Base-by-base conservation (phyloP, 2,329 filamentous ascomycete genomes). In the Exophiala phaeomuriformis region DNA sequence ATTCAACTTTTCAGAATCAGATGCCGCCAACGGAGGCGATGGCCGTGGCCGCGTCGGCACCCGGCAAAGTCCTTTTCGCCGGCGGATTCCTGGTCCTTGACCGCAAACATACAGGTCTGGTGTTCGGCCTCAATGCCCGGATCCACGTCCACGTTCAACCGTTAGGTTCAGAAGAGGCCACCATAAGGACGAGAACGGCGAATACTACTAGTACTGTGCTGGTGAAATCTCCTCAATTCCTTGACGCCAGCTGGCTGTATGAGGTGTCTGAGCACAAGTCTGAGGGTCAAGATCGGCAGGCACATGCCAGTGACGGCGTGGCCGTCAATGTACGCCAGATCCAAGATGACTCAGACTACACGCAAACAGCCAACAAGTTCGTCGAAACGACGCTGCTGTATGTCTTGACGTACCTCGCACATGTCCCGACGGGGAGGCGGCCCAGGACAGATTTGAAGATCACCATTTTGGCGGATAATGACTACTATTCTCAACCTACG, bases 41-140 rank as follows among this genome's bases (percentile, higher is more conserved):
- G 47, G 85, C 84, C 66, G 81, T 73, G 47, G 85, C 84, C 66
- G 81, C 95, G 61, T 97, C 93, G 59, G 91, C 93, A 27, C 93
- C 93, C 12, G 93, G 93, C 63, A 98, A 98, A 75, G 93, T 98
- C 56, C 81, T 98, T 60, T 80, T 97, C 50, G 89, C 91, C 3
- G 93, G 93, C 59, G 93, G 93, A 57, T 98, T 97, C 71, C 83
- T 97, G 43, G 91, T 96, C 27, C 83, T 98, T 43, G 91, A 97
- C 73, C 83, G 88, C 57, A 76, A 80, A 57, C 90, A 96, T 71
- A 93, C 86, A 2, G 91, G 85, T 35, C 75, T 83, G 12, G 81
- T 84, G 3, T 83, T 84, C 63, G 81, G 80, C 32, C 75, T 85
- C 47, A 76, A 83, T 66, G 81, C 82, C 43, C 74, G 82, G 52